Evolutionary conservation across 768 basidiomycete genomes (phyloP), one percentile per base, ranked within the genome.

Genomic region (Rhodosporidiobolus odoratus): DNA sequence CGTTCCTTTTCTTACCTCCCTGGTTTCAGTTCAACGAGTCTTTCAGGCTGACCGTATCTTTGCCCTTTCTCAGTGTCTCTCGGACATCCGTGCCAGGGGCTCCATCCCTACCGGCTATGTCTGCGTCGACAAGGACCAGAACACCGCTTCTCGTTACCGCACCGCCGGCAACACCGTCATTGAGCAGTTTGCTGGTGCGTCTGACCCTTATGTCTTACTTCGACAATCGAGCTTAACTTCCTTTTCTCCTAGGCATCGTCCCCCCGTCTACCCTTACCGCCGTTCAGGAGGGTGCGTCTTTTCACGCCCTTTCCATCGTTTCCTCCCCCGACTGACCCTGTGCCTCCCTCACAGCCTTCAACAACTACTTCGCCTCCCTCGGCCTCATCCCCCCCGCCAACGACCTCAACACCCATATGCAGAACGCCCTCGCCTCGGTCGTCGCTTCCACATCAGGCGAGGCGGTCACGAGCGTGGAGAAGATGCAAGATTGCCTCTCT

Each of bases 381-480:
- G 68, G 68, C 19, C 41, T 69, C 30, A 69, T 69, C 58, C 68
- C 68, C 3, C 68, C 68, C 1, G 41, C 30, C 15, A 62, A 53
- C 62, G 68, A 69, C 57, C 62, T 69, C 58, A 59, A 64, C 50
- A 38, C 48, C 0, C 48, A 53, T 50, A n/a, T 69, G 17, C 62
- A 69, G 47, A 63, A 69, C 58, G 68, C 48, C 16, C 40, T 69
- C 57, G 48, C 60, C 5, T 69, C 68, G 2, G 52, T 60, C 58
- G 58, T 43, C 1, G 62, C 68, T 13, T 59, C 50, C 4, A 64
- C 58, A 21, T 59, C 62, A 6, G 68, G 68, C 38, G 58, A 69
- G 34, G 43, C 58, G 32, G 68, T 69, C 50, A 64, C 62, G 0
- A 58, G 40, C 27, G 34, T 63, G 8, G 62, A 69, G 50, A 4